Conservation (phyloP, 345 rosid species). For the Rhodamnia rubescens region DNA sequence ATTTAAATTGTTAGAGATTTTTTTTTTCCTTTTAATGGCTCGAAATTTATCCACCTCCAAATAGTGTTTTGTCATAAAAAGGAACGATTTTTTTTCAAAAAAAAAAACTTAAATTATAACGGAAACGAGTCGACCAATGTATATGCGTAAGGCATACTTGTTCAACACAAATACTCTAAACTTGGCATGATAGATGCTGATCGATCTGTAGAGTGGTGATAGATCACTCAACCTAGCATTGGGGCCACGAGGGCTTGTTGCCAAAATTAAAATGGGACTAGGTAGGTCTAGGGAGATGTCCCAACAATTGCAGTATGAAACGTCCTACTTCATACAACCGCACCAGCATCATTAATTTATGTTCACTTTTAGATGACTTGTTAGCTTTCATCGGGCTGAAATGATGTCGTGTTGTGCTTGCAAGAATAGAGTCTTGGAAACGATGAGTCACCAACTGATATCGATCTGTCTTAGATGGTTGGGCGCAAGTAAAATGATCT, state of each 20-base stretch:
- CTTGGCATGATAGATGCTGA: neutral
- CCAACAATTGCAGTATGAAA: neutral
- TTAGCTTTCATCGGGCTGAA: neutral
- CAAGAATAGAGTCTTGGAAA: neutral
- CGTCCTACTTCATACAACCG: neutral
- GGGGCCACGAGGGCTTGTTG: neutral
- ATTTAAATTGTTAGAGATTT: neutral
- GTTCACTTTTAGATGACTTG: neutral
- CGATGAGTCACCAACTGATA: neutral
- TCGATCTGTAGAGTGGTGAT: neutral
- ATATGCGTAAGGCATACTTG: neutral
- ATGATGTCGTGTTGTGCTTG: neutral
- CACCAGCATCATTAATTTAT: neutral
- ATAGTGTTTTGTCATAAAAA: neutral
- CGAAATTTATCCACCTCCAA: too few species aligned
- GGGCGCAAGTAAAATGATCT: neutral
- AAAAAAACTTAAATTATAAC: too few species aligned
- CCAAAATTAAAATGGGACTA: too few species aligned
- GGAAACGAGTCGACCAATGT: neutral
- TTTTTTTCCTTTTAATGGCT: too few species aligned
- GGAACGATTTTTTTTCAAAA: neutral
- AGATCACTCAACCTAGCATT: neutral
- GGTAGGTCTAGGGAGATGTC: neutral
- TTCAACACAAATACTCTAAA: neutral
- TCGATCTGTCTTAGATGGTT: neutral